phyloP scores from a whole-genome alignment of 352 stramenopile genomes.

The Pythium myriotylum region DNA sequence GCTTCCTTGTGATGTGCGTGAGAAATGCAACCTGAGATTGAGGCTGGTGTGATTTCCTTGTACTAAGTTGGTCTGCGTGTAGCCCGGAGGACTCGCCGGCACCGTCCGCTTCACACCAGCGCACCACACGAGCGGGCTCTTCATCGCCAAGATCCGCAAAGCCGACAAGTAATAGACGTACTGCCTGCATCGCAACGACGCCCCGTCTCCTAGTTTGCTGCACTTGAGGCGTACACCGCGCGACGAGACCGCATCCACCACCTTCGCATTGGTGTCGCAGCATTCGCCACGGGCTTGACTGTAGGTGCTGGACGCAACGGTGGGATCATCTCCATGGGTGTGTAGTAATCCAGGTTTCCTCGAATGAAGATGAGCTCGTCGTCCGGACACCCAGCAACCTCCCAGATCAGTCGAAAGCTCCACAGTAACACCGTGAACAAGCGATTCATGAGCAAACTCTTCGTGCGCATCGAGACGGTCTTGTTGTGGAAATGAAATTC shows the following conservation, averaged over 20 bases:
- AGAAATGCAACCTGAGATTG: not conserved
- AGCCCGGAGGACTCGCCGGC: slow-evolving; percentile 39
- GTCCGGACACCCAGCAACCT: slow-evolving; percentile 32
- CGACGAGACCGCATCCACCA: not conserved
- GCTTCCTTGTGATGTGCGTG: slow-evolving; percentile 53
- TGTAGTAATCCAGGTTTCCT: slow-evolving; percentile 47
- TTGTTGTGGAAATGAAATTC: slow-evolving; percentile 24
- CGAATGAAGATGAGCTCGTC: slow-evolving; percentile 44
- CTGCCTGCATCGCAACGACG: not conserved
- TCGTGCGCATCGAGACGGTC: slow-evolving; percentile 34
- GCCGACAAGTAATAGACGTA: not conserved
- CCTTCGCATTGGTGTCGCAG: not conserved
- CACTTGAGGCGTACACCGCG: not conserved
- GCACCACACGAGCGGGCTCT: slow-evolving; percentile 69
- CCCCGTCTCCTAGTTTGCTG: no score
- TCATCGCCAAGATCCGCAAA: slow-evolving; percentile 69
- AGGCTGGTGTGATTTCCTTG: no score
- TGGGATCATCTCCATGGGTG: slow-evolving; percentile 49
- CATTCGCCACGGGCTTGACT: not conserved
- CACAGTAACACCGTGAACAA: slow-evolving; percentile 50
- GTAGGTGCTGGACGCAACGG: slow-evolving; percentile 6
- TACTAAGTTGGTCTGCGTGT: not conserved
- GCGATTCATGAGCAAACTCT: slow-evolving; percentile 45
- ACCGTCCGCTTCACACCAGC: slow-evolving; percentile 78
- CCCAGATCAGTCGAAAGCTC: slow-evolving; percentile 41